A percentile compares a stretch with the other conserved stretches of the same genome.
Conservation (phyloP, 441 rosid genomes). For the Codiaeum variegatum region DNA sequence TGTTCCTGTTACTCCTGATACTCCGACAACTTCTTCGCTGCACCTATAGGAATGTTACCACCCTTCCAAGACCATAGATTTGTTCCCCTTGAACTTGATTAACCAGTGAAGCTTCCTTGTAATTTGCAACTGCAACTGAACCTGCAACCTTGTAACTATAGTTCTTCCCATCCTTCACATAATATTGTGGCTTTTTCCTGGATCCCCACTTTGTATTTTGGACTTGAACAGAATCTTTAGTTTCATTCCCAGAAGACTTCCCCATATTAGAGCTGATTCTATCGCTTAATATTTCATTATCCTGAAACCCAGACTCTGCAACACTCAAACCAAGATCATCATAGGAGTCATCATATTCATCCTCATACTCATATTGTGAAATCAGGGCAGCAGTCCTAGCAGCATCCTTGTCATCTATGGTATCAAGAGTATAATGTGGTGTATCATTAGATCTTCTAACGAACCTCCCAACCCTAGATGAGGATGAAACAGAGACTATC, state of each 20-base stretch:
- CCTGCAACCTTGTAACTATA: constrained; percentile 93
- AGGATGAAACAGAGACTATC: constrained; percentile 45
- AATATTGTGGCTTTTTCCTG: constrained; percentile 70
- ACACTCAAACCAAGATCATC: constrained; percentile 86
- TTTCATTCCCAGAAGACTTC: constrained; percentile 33
- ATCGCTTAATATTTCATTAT: constrained; percentile 49
- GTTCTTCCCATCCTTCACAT: constrained; percentile 92
- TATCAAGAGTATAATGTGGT: constrained; percentile 43
- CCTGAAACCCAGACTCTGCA: constrained; percentile 66
- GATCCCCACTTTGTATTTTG: constrained; percentile 72
- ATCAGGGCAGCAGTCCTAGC: constrained; percentile 51
- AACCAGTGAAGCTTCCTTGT: constrained; percentile 62
- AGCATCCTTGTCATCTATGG: constrained; percentile 43
- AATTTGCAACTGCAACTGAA: constrained; percentile 73
- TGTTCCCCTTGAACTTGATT: constrained; percentile 56
- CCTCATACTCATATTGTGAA: constrained; percentile 86
- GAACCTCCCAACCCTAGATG: constrained; percentile 65
- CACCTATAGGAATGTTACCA: constrained; percentile 81
- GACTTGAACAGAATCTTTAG: constrained; percentile 29
- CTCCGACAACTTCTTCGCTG: constrained; percentile 58
- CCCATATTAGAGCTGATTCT: constrained; percentile 33
- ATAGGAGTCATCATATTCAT: constrained; percentile 95
- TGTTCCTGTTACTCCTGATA: constrained; percentile 40
- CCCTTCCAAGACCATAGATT: constrained; percentile 90
- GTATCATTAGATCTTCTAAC: constrained; percentile 65